Evolutionary conservation across 176 grass and related monocot species (phyloP), one percentile per base, ranked within the genome.

Genomic region (Hordeum vulgare): DNA sequence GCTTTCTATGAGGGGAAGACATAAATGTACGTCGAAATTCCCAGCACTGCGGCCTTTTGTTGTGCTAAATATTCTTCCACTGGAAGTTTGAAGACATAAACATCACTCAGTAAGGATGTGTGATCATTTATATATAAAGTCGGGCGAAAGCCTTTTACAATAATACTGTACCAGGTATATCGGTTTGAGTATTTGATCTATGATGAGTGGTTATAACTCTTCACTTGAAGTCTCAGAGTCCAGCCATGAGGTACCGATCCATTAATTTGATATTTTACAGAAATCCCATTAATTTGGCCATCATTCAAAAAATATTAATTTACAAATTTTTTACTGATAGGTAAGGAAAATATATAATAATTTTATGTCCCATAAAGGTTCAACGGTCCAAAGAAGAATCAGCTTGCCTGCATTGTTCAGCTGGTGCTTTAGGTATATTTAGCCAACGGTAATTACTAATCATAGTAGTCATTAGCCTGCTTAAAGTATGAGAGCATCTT

Each of bases 381-480:
- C 47, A 42, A 79, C 11, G 23, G 41, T 45, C 26, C 68, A 59
- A 64, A 6, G 73, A 44, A 66, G 59, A 17, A 66, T n/a, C 44
- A 74, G 10, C 15, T 35, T 80, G 58, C 35, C 21, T 67, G 45
- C 68, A 66, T 24, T 79, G 2, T 58, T 88, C 26, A 74, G 27
- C 25, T 67, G 65, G 36, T 60, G 27, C 44, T 39, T 85, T 60
- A 75, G 69, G 81, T 69, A 80, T 85, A 85, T 76, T 49, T 89
- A 71, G 82, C 29, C 51, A 69, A 61, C 4, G 61, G 51, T 40
- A 51, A 80, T 14, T 80, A 40, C 11, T 80, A 61, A 68, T 75
- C 11, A 61, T 69, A 81, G 37, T 80, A 80, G 25, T 73, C 20
- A 74, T 9, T 88, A 79, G 57, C 33, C 13, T 21, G 49, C 40